Percentiles rank a stretch among this genome's conserved stretches.
These are phyloP conservation scores for Monosporascus cannonballus DNA, from an alignment of 2,329 filamentous ascomycete genomes.

Conservation along the genomic window DNA sequence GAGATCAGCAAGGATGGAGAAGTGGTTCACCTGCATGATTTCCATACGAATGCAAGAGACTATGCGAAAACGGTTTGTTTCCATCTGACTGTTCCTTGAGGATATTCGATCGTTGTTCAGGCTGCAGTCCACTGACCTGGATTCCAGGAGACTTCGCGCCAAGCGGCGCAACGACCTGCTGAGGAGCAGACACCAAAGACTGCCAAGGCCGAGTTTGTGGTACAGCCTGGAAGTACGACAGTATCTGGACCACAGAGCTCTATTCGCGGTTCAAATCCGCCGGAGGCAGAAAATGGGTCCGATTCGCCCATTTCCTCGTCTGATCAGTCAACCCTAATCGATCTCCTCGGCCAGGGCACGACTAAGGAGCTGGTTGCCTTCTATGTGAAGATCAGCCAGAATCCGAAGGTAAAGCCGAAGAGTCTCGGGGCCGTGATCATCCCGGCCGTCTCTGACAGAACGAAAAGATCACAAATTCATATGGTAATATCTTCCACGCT, in stretches of 20 bases:
- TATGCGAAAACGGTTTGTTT: constrained; percentile 17
- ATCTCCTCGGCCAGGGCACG: constrained; percentile 16
- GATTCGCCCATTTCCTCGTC: constrained; percentile 9
- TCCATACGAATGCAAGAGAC: constrained; percentile 27
- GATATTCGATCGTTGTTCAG: not conserved
- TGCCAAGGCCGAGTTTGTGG: not conserved
- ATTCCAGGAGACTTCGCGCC: constrained; percentile 4
- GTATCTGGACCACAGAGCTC: not conserved
- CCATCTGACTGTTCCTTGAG: not conserved
- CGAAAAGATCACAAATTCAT: constrained; percentile 34
- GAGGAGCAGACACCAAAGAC: not conserved
- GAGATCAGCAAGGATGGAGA: constrained; percentile 73
- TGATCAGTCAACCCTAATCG: constrained; percentile 14
- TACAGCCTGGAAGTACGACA: not conserved
- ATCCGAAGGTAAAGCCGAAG: constrained; percentile 13
- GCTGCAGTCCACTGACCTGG: not conserved
- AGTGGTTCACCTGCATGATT: constrained; percentile 64
- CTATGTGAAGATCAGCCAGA: constrained; percentile 14
- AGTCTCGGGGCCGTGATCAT: constrained; percentile 16
- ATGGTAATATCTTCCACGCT: constrained; percentile 28
- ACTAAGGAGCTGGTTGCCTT: constrained; percentile 19
- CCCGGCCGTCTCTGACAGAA: constrained; percentile 20
- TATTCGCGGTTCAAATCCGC: constrained; percentile 1
- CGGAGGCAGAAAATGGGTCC: constrained; percentile 2
- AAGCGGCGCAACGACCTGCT: constrained; percentile 2